Percentiles rank a stretch among this genome's conserved stretches.
Evolutionary conservation across 192 early-diverging fungal species (phyloP).

Genomic region (Allomyces macrogynus): DNA sequence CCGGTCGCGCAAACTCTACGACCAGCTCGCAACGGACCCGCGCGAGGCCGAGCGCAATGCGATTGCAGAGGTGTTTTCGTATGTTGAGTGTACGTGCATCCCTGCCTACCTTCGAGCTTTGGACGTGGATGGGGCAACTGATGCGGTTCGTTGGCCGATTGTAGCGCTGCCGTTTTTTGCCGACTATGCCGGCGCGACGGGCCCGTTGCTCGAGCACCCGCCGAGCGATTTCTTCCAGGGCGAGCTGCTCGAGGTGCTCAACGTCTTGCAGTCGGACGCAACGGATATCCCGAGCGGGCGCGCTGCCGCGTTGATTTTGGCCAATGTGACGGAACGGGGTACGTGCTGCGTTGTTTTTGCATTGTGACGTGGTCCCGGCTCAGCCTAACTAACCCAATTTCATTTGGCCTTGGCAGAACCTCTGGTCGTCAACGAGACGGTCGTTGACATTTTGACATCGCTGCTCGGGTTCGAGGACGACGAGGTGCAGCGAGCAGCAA

Average conservation of each 20-base stretch:
- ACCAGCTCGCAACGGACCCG: too few species aligned
- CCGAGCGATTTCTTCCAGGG: neutral
- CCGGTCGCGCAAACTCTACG: too few species aligned
- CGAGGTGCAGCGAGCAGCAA: constrained; percentile 65
- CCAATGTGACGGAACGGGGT: neutral
- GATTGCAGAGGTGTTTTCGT: neutral
- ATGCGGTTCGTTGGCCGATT: too few species aligned
- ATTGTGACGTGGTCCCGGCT: neutral
- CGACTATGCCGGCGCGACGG: neutral
- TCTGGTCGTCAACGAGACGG: constrained; percentile 49
- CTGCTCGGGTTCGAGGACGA: constrained; percentile 62
- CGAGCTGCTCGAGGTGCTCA: neutral
- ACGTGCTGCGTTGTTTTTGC: neutral
- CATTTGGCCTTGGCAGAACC: constrained; percentile 29
- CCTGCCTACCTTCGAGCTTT: too few species aligned
- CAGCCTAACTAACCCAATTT: neutral
- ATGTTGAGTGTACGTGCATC: neutral
- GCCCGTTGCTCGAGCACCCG: neutral
- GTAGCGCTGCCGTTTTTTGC: too few species aligned
- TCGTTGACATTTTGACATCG: constrained; percentile 59
- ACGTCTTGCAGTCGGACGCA: neutral
- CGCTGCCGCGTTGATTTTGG: neutral
- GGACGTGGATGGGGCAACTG: too few species aligned
- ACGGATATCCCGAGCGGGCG: neutral
- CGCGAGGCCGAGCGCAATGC: neutral